These are phyloP conservation scores for Stachybotrys chlorohalonatus DNA, from an alignment of 2,329 filamentous ascomycete genomes.

Conservation along the genomic window DNA sequence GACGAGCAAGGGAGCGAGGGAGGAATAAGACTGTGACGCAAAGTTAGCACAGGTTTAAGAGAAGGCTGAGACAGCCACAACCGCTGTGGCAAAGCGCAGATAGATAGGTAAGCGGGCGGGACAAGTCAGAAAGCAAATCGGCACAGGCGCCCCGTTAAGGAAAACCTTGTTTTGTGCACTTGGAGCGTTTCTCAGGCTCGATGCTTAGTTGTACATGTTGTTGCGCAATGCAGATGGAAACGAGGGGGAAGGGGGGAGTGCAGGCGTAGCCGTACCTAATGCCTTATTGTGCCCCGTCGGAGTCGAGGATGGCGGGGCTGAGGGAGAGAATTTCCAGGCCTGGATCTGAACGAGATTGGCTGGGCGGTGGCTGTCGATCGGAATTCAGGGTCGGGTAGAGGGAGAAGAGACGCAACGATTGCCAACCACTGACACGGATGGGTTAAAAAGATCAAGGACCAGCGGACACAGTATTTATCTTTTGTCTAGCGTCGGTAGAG, in stretches of 20 bases:
- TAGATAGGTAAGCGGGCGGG: not conserved
- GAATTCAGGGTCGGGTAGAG: not conserved
- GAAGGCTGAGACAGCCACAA: not conserved
- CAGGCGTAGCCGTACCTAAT: not conserved
- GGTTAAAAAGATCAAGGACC: too few species aligned
- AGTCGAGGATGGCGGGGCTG: constrained; percentile 1
- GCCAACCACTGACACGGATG: too few species aligned
- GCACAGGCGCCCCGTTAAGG: too few species aligned
- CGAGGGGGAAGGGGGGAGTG: not conserved
- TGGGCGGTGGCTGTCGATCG: not conserved
- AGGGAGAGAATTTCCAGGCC: constrained; percentile 1
- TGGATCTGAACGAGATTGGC: not conserved
- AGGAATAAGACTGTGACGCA: not conserved
- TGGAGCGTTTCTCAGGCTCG: too few species aligned
- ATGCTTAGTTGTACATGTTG: too few species aligned
- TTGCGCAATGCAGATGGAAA: too few species aligned
- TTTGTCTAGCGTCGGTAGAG: not conserved
- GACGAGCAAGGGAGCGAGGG: not conserved
- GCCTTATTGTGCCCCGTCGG: not conserved
- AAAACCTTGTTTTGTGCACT: too few species aligned
- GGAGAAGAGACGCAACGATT: not conserved
- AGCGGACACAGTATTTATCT: not conserved
- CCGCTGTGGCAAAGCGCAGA: not conserved
- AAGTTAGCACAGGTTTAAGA: not conserved
- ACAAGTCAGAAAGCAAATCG: too few species aligned